These are phyloP conservation scores for Vachellia pachyceras DNA, from an alignment of 306 rosid genomes.

Conservation along the genomic window DNA sequence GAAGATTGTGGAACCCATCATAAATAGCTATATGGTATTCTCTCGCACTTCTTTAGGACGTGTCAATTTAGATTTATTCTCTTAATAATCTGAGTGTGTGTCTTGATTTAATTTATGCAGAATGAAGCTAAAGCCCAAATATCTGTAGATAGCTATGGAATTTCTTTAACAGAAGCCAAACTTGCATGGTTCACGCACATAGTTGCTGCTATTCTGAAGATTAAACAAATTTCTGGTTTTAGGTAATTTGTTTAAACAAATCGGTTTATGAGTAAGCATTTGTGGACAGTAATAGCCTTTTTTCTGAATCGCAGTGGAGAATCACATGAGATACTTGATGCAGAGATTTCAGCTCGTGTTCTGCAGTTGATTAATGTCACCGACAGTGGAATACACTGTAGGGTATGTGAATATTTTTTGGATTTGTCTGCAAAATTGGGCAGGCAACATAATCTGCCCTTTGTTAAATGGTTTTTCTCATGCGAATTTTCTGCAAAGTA, in stretches of 20 bases:
- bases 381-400: slow-evolving; percentile 51
- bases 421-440: slow-evolving; percentile 19
- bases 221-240: slow-evolving; percentile 47
- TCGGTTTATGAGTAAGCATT: not conserved
- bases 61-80: slow-evolving; percentile 18
- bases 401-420: slow-evolving; percentile 40
- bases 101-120: slow-evolving; percentile 24
- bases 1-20: slow-evolving; percentile 53
- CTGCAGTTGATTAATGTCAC: slow-evolving; percentile 49
- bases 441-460: slow-evolving; percentile 11
- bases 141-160: slow-evolving; percentile 32
- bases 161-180: slow-evolving; percentile 50
- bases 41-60: not conserved
- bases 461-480: not conserved
- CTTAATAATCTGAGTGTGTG: slow-evolving; percentile 16
- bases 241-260: slow-evolving; percentile 43
- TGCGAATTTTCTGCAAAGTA: not conserved
- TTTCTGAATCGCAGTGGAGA: slow-evolving; percentile 47
- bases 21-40: slow-evolving; percentile 48
- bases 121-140: slow-evolving; percentile 44
- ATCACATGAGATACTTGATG: slow-evolving; percentile 54
- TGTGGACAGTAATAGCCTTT: slow-evolving; percentile 18
- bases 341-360: slow-evolving; percentile 55
- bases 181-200: slow-evolving; percentile 59
- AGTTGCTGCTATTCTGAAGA: slow-evolving; percentile 55